These are phyloP conservation scores for Monilinia aucupariae DNA, from an alignment of 2,329 filamentous ascomycete genomes.

Conservation along the genomic window DNA sequence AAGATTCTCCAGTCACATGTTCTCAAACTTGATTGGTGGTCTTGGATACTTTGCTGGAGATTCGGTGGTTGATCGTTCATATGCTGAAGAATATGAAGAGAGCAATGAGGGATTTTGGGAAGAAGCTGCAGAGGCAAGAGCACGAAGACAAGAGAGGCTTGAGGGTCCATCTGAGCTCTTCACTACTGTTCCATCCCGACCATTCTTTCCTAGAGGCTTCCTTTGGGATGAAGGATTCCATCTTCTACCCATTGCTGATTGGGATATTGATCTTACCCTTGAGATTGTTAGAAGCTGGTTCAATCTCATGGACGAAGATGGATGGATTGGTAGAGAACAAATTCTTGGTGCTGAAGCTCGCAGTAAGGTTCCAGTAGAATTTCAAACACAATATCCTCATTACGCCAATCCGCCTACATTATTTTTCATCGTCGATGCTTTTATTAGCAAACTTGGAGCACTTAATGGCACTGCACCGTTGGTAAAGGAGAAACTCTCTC, in stretches of 20 bases:
- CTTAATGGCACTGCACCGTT: slow-evolving; percentile 44
- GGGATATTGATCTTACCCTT: slow-evolving; percentile 81
- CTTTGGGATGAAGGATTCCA: slow-evolving; percentile 99
- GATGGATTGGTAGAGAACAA: slow-evolving; percentile 95
- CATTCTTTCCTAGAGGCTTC: slow-evolving; percentile 95
- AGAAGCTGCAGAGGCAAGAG: slow-evolving; percentile 75
- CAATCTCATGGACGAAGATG: slow-evolving; percentile 90
- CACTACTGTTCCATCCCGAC: slow-evolving; percentile 83
- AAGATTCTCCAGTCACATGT: slow-evolving; percentile 79
- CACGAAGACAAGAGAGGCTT: slow-evolving; percentile 58
- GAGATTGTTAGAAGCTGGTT: slow-evolving; percentile 96
- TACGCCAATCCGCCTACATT: slow-evolving; percentile 96
- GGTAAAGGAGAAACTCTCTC: slow-evolving; percentile 42
- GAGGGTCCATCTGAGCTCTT: slow-evolving; percentile 87
- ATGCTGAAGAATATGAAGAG: slow-evolving; percentile 90
- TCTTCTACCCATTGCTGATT: slow-evolving; percentile 82
- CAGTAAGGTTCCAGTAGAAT: slow-evolving; percentile 89
- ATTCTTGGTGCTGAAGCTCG: slow-evolving; percentile 88
- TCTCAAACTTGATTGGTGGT: slow-evolving; percentile 89
- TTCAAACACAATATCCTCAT: slow-evolving; percentile 92
- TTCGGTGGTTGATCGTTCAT: slow-evolving; percentile 81
- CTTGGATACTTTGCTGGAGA: slow-evolving; percentile 94
- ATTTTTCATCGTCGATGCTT: slow-evolving; percentile 79
- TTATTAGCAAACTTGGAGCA: slow-evolving; percentile 69
- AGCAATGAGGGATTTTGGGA: slow-evolving; percentile 95